phyloP scores from a whole-genome alignment of 805 yeast species.

The Candida morakotiae region DNA sequence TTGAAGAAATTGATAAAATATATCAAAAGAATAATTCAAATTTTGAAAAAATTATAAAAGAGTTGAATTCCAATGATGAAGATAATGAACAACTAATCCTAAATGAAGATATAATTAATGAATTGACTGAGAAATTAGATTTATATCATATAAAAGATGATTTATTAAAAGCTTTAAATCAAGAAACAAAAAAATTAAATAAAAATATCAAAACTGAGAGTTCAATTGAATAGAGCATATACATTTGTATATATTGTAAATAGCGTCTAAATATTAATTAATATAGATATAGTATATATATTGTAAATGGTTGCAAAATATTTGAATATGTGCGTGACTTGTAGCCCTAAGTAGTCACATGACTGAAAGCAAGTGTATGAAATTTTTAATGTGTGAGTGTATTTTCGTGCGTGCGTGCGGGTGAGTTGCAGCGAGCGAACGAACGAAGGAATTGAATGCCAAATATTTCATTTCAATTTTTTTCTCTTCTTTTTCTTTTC shows the following conservation, averaged over 20 bases:
- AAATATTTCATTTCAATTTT: conserved; percentile 5
- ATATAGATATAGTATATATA: no score
- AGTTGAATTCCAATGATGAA: not conserved
- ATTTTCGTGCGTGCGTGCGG: no score
- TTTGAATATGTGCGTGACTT: no score
- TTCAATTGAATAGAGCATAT: conserved; percentile 12
- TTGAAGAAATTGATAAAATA: conserved; percentile 14
- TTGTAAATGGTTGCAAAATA: conserved; percentile 4
- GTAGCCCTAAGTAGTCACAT: conserved; percentile 2
- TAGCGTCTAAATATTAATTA: no score
- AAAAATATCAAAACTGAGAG: conserved; percentile 14
- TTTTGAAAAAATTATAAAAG: not conserved
- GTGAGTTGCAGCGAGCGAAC: no score
- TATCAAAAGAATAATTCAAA: conserved; percentile 9
- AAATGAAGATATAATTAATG: conserved; percentile 42
- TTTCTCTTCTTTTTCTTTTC: conserved; percentile 14
- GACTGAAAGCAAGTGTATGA: no score
- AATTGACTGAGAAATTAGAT: conserved; percentile 41
- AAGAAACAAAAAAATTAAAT: conserved; percentile 40
- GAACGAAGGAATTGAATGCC: no score
- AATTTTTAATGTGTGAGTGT: not conserved
- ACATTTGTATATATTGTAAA: no score
- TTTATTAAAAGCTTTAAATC: conserved; percentile 49
- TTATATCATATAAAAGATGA: conserved; percentile 41
- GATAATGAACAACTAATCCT: conserved; percentile 37